Conservation (phyloP, 148 eudicot species). For the Camellia lanceoleosa region DNA sequence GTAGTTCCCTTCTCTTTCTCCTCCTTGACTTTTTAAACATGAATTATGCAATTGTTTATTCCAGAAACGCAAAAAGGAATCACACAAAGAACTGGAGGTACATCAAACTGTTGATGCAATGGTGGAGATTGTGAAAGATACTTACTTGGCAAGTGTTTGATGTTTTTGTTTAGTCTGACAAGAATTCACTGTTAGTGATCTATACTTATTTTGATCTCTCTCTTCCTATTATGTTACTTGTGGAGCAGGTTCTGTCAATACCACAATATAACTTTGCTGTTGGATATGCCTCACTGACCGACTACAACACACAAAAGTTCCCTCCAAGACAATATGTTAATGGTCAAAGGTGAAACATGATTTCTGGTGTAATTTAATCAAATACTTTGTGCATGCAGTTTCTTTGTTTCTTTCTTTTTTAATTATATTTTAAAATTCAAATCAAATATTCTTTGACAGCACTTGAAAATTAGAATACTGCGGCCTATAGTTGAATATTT, state of each 20-base stretch:
- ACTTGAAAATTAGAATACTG: background rate
- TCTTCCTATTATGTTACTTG: conserved; percentile 9
- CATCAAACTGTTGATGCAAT: conserved; percentile 59
- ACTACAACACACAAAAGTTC: conserved; percentile 82
- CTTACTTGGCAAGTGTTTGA: conserved; percentile 57
- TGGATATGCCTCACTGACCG: conserved; percentile 67
- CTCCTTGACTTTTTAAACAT: background rate
- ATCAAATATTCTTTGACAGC: background rate
- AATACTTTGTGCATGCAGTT: background rate
- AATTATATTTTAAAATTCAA: background rate
- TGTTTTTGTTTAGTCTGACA: conserved; percentile 2
- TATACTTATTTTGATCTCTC: conserved; percentile 2
- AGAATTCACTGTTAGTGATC: background rate
- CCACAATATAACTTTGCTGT: conserved; percentile 59
- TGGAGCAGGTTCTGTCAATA: conserved; percentile 63
- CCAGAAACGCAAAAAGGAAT: conserved; percentile 71
- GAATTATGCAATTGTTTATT: background rate
- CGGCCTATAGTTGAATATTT: background rate
- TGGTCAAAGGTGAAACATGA: conserved; percentile 59
- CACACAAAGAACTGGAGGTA: conserved; percentile 55
- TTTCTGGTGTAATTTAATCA: background rate
- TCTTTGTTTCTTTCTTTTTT: background rate
- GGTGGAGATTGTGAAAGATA: conserved; percentile 86
- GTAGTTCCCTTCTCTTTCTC: background rate
- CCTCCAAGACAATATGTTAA: conserved; percentile 46